A percentile compares a stretch with the other conserved stretches of the same genome.
phyloP scores from a whole-genome alignment of 2,329 filamentous ascomycete species.

The Fusarium virguliforme region DNA sequence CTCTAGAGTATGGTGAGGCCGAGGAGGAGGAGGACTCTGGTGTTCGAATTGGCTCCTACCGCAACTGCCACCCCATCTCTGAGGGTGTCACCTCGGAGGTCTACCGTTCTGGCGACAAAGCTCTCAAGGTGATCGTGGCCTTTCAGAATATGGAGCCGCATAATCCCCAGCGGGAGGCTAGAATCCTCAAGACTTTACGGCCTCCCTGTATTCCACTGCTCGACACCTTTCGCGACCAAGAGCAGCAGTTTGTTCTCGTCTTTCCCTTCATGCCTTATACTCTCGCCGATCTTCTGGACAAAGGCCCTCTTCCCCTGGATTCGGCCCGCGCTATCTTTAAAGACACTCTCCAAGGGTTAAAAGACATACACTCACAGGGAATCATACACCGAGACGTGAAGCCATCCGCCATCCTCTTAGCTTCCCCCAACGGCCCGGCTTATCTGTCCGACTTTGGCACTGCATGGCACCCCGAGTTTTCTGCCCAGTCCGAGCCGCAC shows the following conservation, averaged over 20 bases:
- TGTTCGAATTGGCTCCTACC: conserved; percentile 69
- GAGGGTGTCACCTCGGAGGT: conserved; percentile 86
- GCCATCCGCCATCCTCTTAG: conserved; percentile 87
- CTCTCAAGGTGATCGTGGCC: conserved; percentile 89
- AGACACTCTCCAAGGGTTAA: conserved; percentile 80
- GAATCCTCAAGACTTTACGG: conserved; percentile 76
- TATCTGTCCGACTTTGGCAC: conserved; percentile 94
- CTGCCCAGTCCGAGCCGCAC: conserved; percentile 75
- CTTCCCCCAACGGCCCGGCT: conserved; percentile 77
- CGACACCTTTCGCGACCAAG: conserved; percentile 80
- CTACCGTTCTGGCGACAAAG: conserved; percentile 77
- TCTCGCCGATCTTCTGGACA: conserved; percentile 77
- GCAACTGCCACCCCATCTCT: conserved; percentile 69
- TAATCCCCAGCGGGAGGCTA: conserved; percentile 83
- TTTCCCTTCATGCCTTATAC: conserved; percentile 88
- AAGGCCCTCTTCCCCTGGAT: conserved; percentile 55
- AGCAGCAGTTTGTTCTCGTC: conserved; percentile 81
- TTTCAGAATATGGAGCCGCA: conserved; percentile 84
- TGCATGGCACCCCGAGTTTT: conserved; percentile 79
- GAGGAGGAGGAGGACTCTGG: conserved; percentile 49
- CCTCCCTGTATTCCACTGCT: conserved; percentile 76
- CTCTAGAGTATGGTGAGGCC: conserved; percentile 10
- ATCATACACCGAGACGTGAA: conserved; percentile 97
- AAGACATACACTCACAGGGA: conserved; percentile 78
- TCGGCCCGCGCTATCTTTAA: conserved; percentile 66